These are phyloP conservation scores for Hypholoma sublateritium DNA, from an alignment of 768 basidiomycete genomes.

Conservation along the genomic window DNA sequence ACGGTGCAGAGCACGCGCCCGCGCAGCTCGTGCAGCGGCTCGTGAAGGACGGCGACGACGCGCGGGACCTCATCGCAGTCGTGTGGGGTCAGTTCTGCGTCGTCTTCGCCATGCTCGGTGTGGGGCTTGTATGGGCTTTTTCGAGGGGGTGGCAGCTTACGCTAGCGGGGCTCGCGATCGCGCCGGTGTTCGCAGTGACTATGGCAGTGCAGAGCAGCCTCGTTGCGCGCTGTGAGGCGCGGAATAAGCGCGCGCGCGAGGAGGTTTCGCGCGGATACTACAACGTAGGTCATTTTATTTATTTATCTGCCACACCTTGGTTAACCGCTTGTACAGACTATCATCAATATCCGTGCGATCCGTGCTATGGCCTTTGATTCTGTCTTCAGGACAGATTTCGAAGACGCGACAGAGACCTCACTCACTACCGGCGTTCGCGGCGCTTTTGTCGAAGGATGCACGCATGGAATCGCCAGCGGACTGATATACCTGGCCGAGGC, in stretches of 20 bases:
- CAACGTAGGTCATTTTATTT: conserved; percentile 22
- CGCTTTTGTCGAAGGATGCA: conserved; percentile 85
- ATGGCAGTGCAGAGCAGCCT: conserved; percentile 78
- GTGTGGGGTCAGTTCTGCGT: conserved; percentile 7
- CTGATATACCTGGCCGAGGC: conserved; percentile 93
- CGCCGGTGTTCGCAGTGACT: conserved; percentile 74
- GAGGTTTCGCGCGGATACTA: conserved; percentile 84
- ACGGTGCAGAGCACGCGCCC: conserved; percentile 59
- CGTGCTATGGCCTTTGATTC: conserved; percentile 82
- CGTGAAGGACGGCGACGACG: conserved; percentile 75
- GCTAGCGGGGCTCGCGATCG: conserved; percentile 86
- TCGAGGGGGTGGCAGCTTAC: conserved; percentile 90
- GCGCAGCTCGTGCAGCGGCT: conserved; percentile 55
- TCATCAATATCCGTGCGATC: conserved; percentile 84
- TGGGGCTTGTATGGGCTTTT: conserved; percentile 92
- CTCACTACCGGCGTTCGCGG: conserved; percentile 68
- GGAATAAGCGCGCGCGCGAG: conserved; percentile 84
- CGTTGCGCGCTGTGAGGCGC: conserved; percentile 68
- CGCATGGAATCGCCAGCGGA: conserved; percentile 78
- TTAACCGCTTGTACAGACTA: conserved; percentile 43
- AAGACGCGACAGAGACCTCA: conserved; percentile 58
- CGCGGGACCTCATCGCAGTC: conserved; percentile 48
- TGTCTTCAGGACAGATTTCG: conserved; percentile 70
- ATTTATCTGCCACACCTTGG: neutral
- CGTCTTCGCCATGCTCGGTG: conserved; percentile 51